Evolutionary conservation across 257 asterid genomes (phyloP), one percentile per base, ranked within the genome.

Genomic region (Nicotiana sylvestris): DNA sequence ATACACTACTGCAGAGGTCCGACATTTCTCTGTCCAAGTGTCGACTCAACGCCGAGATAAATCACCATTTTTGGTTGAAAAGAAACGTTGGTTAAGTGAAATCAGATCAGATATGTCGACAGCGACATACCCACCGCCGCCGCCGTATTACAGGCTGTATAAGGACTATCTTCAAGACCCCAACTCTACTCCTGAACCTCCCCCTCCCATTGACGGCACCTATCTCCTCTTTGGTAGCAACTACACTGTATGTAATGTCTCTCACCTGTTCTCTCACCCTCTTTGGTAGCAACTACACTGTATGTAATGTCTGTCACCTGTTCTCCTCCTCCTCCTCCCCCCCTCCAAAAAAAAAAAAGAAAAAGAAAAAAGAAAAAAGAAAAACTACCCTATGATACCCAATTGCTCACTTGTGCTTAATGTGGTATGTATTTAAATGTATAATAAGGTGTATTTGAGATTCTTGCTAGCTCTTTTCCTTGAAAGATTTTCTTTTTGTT

Each of bases 91-190:
- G 15, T 66, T 81, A n/a, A 66, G 66, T 30, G 78, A 51, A 51
- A 7, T 57, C 13, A 60, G 77, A 67, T 77, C 69, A 17, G 80
- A 68, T 39, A 95, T 92, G 98, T 93, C 98, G 51, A 94, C 98
- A 87, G 98, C 99, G 32, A 89, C 98, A 6, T 93, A 96, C 84
- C 98, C 99, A 13, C 99, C 99, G 58, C 98, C 99, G 4, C 98
- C 99, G 70, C 98, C 98, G 61, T 96, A 66, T 66, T 94, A 96
- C 90, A 90, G 78, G 89, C 93, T 92, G 66, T 96, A 96, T 92
- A 92, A 89, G 85, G 91, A 91, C 78, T 93, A 91, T 87, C 43
- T 87, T 76, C 85, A 89, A 64, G 90, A 96, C 30, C 97, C 95
- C 27, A 85, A 84, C 76, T 91, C 99, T 29, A 95, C 95, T 68